These are phyloP conservation scores for Hemerocallis citrina DNA, from an alignment of 106 monocot species.

Conservation along the genomic window DNA sequence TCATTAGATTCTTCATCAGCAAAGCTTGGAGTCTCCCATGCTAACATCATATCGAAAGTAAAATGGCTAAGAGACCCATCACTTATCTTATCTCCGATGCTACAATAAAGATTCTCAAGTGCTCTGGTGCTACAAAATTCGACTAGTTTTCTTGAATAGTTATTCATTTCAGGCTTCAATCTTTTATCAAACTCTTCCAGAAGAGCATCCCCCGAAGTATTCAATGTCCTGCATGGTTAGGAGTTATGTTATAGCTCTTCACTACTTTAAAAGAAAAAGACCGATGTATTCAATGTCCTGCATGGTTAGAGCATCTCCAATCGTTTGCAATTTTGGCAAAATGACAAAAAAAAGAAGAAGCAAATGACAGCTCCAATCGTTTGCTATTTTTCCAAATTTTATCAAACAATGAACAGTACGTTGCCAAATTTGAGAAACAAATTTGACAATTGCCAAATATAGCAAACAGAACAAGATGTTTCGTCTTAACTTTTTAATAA, in stretches of 20 bases:
- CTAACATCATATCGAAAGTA: conserved; percentile 91
- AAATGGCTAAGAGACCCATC: conserved; percentile 62
- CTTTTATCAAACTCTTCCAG: conserved; percentile 50
- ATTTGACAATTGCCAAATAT: too few relatives aligned
- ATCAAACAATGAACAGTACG: too few relatives aligned
- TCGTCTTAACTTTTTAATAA: too few relatives aligned
- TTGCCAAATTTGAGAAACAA: too few relatives aligned
- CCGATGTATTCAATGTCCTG: not conserved
- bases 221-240: conserved; percentile 39
- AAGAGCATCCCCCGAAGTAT: conserved; percentile 40
- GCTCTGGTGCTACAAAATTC: conserved; percentile 69
- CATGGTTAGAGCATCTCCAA: too few relatives aligned
- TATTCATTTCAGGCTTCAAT: conserved; percentile 27
- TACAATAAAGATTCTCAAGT: conserved; percentile 28
- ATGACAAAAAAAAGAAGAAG: not conserved
- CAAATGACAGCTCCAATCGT: not conserved
- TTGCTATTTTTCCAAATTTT: too few relatives aligned
- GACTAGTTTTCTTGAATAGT: conserved; percentile 58
- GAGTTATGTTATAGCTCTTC: not conserved
- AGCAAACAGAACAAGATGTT: too few relatives aligned
- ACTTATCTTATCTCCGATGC: conserved; percentile 31
- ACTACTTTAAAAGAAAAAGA: not conserved
- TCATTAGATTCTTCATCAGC: conserved; percentile 18
- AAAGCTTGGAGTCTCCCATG: conserved; percentile 57
- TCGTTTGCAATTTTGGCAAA: not conserved